phyloP scores from a whole-genome alignment of 306 rosid species.

The Lagenaria siceraria region DNA sequence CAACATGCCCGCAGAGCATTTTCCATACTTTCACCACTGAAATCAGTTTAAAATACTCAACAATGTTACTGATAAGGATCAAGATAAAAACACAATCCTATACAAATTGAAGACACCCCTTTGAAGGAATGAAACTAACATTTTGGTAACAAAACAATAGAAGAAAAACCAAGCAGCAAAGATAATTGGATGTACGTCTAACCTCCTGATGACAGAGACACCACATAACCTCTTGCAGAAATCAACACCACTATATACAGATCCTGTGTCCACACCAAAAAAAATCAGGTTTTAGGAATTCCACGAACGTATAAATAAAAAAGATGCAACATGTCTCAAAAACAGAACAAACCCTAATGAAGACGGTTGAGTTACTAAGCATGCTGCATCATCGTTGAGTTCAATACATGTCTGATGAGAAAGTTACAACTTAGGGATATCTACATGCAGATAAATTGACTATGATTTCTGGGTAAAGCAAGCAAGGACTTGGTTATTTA shows the following conservation, averaged over 20 bases:
- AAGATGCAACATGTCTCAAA: neutral
- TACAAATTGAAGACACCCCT: neutral
- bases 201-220: slow-evolving; percentile 91
- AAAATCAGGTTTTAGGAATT: neutral
- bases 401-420: neutral
- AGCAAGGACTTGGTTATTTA: neutral
- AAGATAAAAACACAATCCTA: neutral
- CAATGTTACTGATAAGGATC: neutral
- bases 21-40: slow-evolving; percentile 99
- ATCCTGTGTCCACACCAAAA: slow-evolving; percentile 39
- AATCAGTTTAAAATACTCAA: slow-evolving; percentile 2
- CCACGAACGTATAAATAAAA: neutral
- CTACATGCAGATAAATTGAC: neutral
- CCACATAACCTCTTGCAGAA: slow-evolving; percentile 97
- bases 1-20: slow-evolving; percentile 98
- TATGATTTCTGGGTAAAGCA: neutral
- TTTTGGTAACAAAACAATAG: neutral
- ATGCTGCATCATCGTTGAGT: neutral
- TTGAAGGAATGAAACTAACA: neutral
- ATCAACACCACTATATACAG: slow-evolving; percentile 92
- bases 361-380: neutral
- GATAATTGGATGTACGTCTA: slow-evolving; percentile 8
- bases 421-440: neutral
- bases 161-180: neutral
- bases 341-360: neutral